Percentiles rank a stretch among this genome's conserved stretches.
These are phyloP conservation scores for Phytopythium boreale DNA, from an alignment of 352 stramenopile species.

Conservation along the genomic window DNA sequence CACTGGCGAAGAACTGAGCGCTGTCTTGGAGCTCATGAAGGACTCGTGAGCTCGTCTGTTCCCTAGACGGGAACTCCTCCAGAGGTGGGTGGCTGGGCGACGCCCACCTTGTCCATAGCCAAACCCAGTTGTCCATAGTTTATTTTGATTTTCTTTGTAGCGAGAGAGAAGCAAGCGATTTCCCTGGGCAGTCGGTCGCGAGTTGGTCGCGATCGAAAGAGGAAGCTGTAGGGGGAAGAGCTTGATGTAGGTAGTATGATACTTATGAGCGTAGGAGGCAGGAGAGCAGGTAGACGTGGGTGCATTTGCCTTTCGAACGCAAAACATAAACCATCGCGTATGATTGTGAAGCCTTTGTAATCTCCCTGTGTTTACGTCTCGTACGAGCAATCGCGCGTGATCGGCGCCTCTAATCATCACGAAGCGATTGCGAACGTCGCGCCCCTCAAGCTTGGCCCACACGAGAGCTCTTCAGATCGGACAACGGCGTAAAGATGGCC, in stretches of 20 bases:
- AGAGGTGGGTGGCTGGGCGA: background rate
- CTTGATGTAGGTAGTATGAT: background rate
- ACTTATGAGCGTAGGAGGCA: background rate
- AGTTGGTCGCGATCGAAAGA: no score
- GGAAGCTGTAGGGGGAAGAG: no score
- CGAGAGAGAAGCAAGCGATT: background rate
- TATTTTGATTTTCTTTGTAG: conserved; percentile 6
- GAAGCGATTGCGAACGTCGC: no score
- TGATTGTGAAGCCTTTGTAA: background rate
- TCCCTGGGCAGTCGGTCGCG: no score
- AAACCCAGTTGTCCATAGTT: conserved; percentile 1
- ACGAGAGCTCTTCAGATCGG: no score
- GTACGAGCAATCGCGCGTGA: no score
- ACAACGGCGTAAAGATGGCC: no score
- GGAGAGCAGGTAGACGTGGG: conserved; percentile 1
- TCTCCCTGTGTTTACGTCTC: no score
- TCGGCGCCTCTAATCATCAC: no score
- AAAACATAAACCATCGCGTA: background rate
- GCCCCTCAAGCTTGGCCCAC: no score
- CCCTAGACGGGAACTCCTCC: no score
- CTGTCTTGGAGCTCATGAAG: conserved; percentile 48
- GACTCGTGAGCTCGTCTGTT: conserved; percentile 29
- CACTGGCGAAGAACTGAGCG: conserved; percentile 47
- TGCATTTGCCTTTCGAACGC: background rate
- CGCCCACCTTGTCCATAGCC: conserved; percentile 1